Evolutionary conservation across 345 rosid genomes (phyloP), one percentile per base, ranked within the genome.

Genomic region (Lumnitzera racemosa): DNA sequence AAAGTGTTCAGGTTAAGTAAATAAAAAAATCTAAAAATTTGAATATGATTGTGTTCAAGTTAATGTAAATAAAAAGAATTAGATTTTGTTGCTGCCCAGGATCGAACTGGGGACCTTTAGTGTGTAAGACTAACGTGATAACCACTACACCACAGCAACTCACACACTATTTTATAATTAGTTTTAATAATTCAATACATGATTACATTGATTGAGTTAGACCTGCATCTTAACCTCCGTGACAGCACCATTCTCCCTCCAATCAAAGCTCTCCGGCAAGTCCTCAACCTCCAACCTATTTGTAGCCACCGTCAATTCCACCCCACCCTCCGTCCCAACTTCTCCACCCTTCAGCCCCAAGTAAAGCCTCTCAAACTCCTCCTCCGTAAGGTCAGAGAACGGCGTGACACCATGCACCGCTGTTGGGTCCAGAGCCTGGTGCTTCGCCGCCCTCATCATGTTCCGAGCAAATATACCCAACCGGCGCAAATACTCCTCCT

Each of bases 141-240:
- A 50, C 54, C 55, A 49, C 49, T 50, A 27, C 47, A 25, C 55
- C 54, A 29, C 63, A 47, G 52, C 63, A 60, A 24, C 63, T 12
- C 24, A 23, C 12, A 17, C 3, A 6, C 29, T 46, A 46, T 58
- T 4, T 15, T 15, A 24, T 24, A 48, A 13, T 47, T 47, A 25
- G 12, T 55, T 25, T 25, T 29, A 27, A 15, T 27, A 20, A 36
- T n/a, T 14, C 16, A 55, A 46, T 29, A 36, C 41, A 24, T 15
- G 20, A 36, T 56, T 20, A 17, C 6, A 24, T 10, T 12, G n/a
- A 48, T 56, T 15, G 24, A 61, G 0, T 1, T 11, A 10, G 59
- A 86, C 96, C 88, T 88, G 98, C 74, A 53, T 77, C 74, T 89
- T 89, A 67, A 92, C 96, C 51, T 85, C 87, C 29, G 97, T 87